These are phyloP conservation scores for Macrocystidia cucumis DNA, from an alignment of 1,284 basidiomycete genomes.

Conservation along the genomic window DNA sequence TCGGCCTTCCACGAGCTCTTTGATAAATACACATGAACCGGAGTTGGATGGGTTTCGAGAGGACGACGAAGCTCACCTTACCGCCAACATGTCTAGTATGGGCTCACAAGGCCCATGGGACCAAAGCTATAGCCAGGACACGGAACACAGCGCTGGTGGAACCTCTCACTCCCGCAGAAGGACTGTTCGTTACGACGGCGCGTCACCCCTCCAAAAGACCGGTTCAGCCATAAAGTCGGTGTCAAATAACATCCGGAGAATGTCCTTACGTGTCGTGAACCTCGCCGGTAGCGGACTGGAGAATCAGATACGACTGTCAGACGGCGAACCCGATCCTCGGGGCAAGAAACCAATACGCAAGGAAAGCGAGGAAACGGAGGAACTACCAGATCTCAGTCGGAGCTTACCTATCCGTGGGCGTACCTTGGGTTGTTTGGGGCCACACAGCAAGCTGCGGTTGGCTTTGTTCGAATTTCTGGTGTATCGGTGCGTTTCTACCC, in stretches of 20 bases:
- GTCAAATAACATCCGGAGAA: constrained; percentile 54
- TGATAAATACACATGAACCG: constrained; percentile 34
- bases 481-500: constrained; percentile 43
- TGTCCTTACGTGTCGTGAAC: constrained; percentile 81
- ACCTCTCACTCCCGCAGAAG: constrained; percentile 33
- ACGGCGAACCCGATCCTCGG: constrained; percentile 30
- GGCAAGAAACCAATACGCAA: constrained; percentile 8
- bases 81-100: constrained; percentile 36
- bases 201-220: constrained; percentile 52
- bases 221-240: constrained; percentile 50
- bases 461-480: constrained; percentile 62
- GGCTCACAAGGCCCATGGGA: constrained; percentile 21
- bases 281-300: constrained; percentile 59
- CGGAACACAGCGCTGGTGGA: constrained; percentile 29
- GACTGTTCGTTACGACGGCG: constrained; percentile 40
- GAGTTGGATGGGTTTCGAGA: constrained; percentile 35
- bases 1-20: constrained; percentile 42
- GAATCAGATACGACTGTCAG: constrained; percentile 46
- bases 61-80: constrained; percentile 50
- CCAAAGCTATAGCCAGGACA: constrained; percentile 23
- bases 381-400: constrained; percentile 36
- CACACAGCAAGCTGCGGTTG: constrained; percentile 56
- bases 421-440: constrained; percentile 74
- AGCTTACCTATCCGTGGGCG: constrained; percentile 64
- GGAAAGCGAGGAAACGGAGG: constrained; percentile 20